Conservation (phyloP, 2,329 filamentous ascomycete genomes). For the Graphilbum ipis-grandicollis region DNA sequence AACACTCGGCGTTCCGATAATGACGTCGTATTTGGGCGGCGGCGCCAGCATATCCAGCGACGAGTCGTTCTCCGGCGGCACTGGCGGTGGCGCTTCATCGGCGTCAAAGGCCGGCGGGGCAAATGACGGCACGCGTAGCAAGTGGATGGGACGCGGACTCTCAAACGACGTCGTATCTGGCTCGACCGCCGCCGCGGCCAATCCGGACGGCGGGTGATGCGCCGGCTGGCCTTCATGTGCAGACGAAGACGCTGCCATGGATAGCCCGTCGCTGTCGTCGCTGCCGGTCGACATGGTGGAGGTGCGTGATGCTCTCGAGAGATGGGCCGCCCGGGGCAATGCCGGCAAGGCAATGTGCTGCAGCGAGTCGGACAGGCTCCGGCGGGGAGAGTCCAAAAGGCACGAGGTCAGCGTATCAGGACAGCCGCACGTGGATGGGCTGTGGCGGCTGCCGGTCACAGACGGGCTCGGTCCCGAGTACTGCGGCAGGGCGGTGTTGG, state of each 20-base stretch:
- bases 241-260: neutral
- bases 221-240: constrained; percentile 4
- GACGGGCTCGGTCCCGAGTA: constrained; percentile 40
- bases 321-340: constrained; percentile 39
- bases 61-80: too few species aligned
- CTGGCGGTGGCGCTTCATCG: constrained; percentile 54
- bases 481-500: constrained; percentile 70
- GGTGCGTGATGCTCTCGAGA: constrained; percentile 12
- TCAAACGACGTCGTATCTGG: constrained; percentile 9
- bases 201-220: constrained; percentile 8
- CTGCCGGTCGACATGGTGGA: neutral
- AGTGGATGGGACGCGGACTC: constrained; percentile 59
- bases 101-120: constrained; percentile 79
- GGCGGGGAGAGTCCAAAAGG: neutral
- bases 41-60: constrained; percentile 46
- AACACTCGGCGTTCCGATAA: constrained; percentile 52
- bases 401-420: constrained; percentile 28
- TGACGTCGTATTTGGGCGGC: constrained; percentile 68
- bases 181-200: constrained; percentile 15
- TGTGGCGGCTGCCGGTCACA: constrained; percentile 25
- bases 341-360: constrained; percentile 20
- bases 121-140: constrained; percentile 69
- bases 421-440: constrained; percentile 33
- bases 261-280: neutral
- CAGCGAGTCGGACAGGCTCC: constrained; percentile 22